Conservation (phyloP, 352 stramenopile species). For the Pythium sukuiense region DNA sequence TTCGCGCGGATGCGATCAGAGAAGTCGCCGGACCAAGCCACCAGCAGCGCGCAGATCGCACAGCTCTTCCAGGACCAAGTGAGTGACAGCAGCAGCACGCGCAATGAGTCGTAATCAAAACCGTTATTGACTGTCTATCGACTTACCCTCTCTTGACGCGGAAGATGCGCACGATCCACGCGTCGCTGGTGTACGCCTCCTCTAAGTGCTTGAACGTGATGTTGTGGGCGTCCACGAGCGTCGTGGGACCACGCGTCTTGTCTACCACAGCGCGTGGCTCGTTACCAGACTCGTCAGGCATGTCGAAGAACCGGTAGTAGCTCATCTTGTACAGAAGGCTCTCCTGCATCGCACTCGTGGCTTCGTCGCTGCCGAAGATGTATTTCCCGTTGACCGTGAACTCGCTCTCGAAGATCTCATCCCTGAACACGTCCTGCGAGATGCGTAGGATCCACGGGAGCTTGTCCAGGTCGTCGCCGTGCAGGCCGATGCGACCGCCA, state of each 20-base stretch:
- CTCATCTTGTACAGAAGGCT: constrained; percentile 93
- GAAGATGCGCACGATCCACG: constrained; percentile 94
- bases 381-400: constrained; percentile 73
- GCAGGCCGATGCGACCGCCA: constrained; percentile 64
- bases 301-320: constrained; percentile 73
- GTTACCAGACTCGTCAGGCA: constrained; percentile 1
- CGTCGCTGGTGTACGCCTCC: constrained; percentile 90
- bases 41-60: constrained; percentile 92
- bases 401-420: constrained; percentile 83
- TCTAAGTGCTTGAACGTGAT: constrained; percentile 87
- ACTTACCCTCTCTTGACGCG: constrained; percentile 39
- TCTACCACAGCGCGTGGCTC: constrained; percentile 1
- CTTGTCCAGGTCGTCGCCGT: constrained; percentile 92
- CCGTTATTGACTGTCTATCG: background rate
- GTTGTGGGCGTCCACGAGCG: constrained; percentile 49
- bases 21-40: constrained; percentile 95
- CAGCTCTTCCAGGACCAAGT: constrained; percentile 60
- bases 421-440: constrained; percentile 81
- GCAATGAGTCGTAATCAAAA: background rate
- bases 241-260: constrained; percentile 31
- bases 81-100: background rate
- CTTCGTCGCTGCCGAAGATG: constrained; percentile 60
- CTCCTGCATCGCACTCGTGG: constrained; percentile 75
- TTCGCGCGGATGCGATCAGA: constrained; percentile 96
- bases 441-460: constrained; percentile 94